A percentile compares a stretch with the other conserved stretches of the same genome.
phyloP scores from a whole-genome alignment of 1,139 yeast genomes.

The Candida tetrigidarum region DNA sequence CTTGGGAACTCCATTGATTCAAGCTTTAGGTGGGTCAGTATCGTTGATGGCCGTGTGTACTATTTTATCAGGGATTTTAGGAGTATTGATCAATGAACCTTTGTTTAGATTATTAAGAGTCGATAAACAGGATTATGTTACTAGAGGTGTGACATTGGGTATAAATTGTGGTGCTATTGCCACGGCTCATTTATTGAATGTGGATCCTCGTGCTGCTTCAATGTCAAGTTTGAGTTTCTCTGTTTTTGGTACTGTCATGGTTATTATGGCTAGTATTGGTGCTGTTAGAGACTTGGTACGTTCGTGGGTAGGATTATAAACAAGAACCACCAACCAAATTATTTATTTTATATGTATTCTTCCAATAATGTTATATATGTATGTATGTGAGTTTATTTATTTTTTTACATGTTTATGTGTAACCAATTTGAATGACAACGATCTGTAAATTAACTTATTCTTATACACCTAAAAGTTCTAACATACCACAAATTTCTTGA shows the following conservation, averaged over 20 bases:
- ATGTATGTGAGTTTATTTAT: too few relatives aligned
- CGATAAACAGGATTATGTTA: conserved; percentile 67
- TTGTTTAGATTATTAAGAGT: conserved; percentile 52
- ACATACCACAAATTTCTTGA: conserved; percentile 89
- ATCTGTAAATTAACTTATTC: too few relatives aligned
- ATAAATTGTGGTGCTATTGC: conserved; percentile 84
- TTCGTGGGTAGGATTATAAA: conserved; percentile 32
- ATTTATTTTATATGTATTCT: too few relatives aligned
- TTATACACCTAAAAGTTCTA: conserved; percentile 68
- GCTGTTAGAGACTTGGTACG: conserved; percentile 32
- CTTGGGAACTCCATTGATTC: conserved; percentile 73
- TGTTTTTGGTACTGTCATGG: conserved; percentile 73
- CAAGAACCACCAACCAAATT: too few relatives aligned
- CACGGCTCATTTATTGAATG: conserved; percentile 70
- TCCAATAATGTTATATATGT: too few relatives aligned
- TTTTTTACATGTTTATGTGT: too few relatives aligned
- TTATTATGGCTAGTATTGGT: conserved; percentile 65
- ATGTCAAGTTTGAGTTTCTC: conserved; percentile 75
- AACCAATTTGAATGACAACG: too few relatives aligned
- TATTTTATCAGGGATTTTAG: conserved; percentile 75
- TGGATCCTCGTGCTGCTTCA: conserved; percentile 82
- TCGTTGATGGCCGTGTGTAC: conserved; percentile 82
- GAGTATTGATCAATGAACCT: conserved; percentile 68
- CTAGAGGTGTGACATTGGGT: conserved; percentile 77
- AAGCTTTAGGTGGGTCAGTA: conserved; percentile 66